Evolutionary conservation across 1,284 basidiomycete genomes (phyloP), one percentile per base, ranked within the genome.

Genomic region (Sporisorium sorghi): DNA sequence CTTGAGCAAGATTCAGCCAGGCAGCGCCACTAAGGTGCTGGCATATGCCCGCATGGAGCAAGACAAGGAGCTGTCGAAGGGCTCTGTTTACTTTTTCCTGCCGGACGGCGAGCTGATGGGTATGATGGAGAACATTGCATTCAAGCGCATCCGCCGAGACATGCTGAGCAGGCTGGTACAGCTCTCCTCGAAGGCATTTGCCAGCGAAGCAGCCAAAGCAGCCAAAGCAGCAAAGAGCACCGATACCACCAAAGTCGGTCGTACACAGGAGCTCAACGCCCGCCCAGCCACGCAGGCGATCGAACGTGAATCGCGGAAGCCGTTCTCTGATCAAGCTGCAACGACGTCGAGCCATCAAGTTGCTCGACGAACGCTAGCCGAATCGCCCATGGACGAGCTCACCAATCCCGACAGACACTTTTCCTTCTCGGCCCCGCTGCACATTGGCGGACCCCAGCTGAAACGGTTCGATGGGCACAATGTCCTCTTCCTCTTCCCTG

Each of bases 61-160:
- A 30, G 54, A 61, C 50, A 64, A 66, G 19, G 72, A 69, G 6
- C 48, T 71, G 11, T 64, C 58, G 23, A 64, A 49, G 14, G 72
- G 76, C 3, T 63, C 60, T 17, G 64, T 63, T 3, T 74, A 69
- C 59, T 71, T 74, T 33, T 71, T 63, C 48, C 30, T 62, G 39
- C 44, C 56, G 14, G 68, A 58, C 6, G 68, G 63, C 28, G 35
- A 59, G 35, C 35, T 75, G 35, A 64, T 68, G 57, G 72, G 76
- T 2, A 30, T 53, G 28, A 74, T 75, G 72, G 64, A 68, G 32
- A 54, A 54, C 49, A 72, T 75, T 53, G 58, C 47, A 1, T 74
- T 75, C 60, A 71, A 72, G 44, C 64, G 63, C 26, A 69, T 77
- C 49, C 59, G 67, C 21, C 61, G 64, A 21, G 60, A 64, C 42